A percentile compares a stretch with the other conserved stretches of the same genome.
phyloP scores from a whole-genome alignment of 768 basidiomycete species.

The Inosperma sp. region DNA sequence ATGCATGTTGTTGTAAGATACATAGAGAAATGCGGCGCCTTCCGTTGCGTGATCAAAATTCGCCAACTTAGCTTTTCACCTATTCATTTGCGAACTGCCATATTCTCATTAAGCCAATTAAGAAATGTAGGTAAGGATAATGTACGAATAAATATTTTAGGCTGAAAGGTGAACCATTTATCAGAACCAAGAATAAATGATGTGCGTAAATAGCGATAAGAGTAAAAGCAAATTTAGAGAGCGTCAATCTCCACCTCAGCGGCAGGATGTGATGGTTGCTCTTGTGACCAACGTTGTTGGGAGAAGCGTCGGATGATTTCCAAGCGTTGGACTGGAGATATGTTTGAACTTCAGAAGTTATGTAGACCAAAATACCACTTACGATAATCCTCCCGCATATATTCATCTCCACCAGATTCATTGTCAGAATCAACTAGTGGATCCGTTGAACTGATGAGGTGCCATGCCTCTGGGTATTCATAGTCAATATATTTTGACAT shows the following conservation, averaged over 20 bases:
- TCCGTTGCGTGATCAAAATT: no score
- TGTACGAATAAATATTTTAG: constrained; percentile 6
- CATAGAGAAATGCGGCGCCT: no score
- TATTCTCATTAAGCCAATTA: constrained; percentile 2
- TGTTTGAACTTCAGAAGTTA: constrained; percentile 6
- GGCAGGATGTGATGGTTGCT: constrained; percentile 12
- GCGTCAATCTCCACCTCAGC: constrained; percentile 17
- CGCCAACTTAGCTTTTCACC: no score
- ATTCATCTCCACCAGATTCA: constrained; percentile 57
- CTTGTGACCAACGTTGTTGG: constrained; percentile 21
- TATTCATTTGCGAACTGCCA: no score
- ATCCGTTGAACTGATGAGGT: constrained; percentile 59
- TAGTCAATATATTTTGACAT: no score
- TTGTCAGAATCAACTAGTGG: constrained; percentile 76
- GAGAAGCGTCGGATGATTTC: constrained; percentile 56
- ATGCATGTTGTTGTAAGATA: constrained; percentile 29
- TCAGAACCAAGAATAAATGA: constrained; percentile 3
- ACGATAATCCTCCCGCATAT: constrained; percentile 65
- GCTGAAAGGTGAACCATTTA: constrained; percentile 3
- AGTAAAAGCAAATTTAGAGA: constrained; percentile 6
- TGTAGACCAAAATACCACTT: constrained; percentile 17
- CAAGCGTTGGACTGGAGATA: constrained; percentile 50
- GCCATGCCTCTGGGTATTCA: constrained; percentile 79
- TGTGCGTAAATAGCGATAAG: neutral
- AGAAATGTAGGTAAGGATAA: constrained; percentile 13